Evolutionary conservation across 1,284 basidiomycete species (phyloP), one percentile per base, ranked within the genome.

Genomic region (Leccinum colubrinum): DNA sequence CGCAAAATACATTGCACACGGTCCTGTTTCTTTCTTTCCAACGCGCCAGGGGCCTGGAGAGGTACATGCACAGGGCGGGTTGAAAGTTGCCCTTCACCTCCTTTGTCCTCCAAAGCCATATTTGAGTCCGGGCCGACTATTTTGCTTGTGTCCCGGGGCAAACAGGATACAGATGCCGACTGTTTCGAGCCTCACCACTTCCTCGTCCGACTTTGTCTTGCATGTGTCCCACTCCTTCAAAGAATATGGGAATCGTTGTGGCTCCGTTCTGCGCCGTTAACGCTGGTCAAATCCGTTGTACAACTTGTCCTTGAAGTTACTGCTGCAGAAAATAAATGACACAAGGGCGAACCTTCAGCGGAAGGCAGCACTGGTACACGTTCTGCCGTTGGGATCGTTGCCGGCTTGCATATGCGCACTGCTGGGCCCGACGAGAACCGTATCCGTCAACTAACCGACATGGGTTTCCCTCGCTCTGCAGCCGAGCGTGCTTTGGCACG

Each of bases 381-480:
- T 12, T 66, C 75, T 46, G 66, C 73, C 14, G 67, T 74, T 55
- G 73, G 74, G 20, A 71, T 71, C n/a, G 68, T 66, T 57, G 61
- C 79, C 56, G 75, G 82, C 30, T 79, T 83, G 20, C 77, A 75
- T 59, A 73, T 76, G 63, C 75, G 71, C 22, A 68, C 80, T 15
- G 72, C 82, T 58, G 84, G 84, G 3, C 86, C 90, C 0, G 91
- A 94, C 69, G 91, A 94, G 70, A 83, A 81, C 60, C 86, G 89
- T 35, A 86, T 98, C 54, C 84, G 86, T 56, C 90, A 94, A 69
- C 81, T 99, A 56, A 89, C 88, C 15, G 97, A 99, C 67, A 99
- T 99, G 97, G 97, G 97, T 56, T 99, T 99, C 78, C 87, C 92
- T 27, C 86, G 94, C 9, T 84, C 85, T 48, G 92, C 94, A 3